Evolutionary conservation across 1,284 basidiomycete species (phyloP).

Genomic region (Spongispora temasekensis): DNA sequence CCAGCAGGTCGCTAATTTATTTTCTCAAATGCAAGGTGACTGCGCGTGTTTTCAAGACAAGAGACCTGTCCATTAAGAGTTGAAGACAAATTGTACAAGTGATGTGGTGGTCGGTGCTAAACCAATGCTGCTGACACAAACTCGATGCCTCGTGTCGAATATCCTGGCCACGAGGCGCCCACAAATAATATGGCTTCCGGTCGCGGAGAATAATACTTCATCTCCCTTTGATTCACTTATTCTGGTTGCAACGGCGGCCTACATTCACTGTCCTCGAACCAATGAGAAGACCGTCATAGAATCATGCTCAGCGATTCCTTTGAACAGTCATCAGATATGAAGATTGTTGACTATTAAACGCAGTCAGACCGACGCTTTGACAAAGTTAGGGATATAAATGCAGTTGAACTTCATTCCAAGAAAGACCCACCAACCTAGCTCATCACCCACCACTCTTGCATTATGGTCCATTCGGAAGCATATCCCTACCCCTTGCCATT

Average conservation of each 20-base stretch:
- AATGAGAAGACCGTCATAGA: not conserved
- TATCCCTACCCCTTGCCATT: conserved; percentile 22
- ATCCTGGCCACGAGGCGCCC: not conserved
- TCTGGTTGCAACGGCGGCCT: not conserved
- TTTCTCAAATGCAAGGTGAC: no score
- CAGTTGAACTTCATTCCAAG: conserved; percentile 2
- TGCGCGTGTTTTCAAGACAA: no score
- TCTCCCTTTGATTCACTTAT: conserved; percentile 8
- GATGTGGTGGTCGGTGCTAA: not conserved
- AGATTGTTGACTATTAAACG: conserved; percentile 4
- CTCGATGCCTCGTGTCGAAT: no score
- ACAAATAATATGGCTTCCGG: not conserved
- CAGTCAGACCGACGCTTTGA: conserved; percentile 20
- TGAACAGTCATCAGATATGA: not conserved
- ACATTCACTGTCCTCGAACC: not conserved
- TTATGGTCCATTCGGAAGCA: conserved; percentile 11
- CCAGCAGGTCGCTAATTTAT: no score
- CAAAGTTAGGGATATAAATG: conserved; percentile 22
- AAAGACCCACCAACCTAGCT: conserved; percentile 1
- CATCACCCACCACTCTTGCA: not conserved
- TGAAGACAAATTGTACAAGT: no score
- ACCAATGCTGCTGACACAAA: not conserved
- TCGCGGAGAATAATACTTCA: conserved; percentile 4
- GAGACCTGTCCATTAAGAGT: no score
- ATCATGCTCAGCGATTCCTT: not conserved